Percentiles rank a stretch among this genome's conserved stretches.
phyloP scores from a whole-genome alignment of 192 early-diverging fungal genomes.

The Diversispora epigaea region DNA sequence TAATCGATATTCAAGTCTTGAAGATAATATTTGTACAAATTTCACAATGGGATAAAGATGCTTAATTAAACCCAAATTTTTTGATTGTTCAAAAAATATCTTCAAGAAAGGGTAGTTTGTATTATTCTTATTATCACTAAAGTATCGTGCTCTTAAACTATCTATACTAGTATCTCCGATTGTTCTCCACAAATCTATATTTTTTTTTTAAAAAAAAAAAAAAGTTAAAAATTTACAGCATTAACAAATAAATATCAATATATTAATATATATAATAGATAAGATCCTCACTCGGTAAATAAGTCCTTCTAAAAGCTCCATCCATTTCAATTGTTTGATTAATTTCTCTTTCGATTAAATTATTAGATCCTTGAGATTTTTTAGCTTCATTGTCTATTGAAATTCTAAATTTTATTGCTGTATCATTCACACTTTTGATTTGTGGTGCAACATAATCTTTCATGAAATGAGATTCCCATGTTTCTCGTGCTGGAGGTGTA shows the following conservation, averaged over 20 bases:
- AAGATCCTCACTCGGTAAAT: not conserved
- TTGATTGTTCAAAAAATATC: slow-evolving; percentile 25
- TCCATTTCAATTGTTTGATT: not conserved
- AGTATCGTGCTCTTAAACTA: not conserved
- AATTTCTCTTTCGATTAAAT: not conserved
- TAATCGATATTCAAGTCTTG: slow-evolving; percentile 5
- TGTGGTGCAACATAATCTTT: not conserved
- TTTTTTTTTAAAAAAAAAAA: too few species aligned
- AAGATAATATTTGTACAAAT: slow-evolving; percentile 17
- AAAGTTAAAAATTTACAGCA: too few species aligned
- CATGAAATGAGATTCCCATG: not conserved
- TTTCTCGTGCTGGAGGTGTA: not conserved
- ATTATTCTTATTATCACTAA: not conserved
- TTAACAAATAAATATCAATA: too few species aligned
- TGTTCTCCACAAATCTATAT: slow-evolving; percentile 4
- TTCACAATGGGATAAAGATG: slow-evolving; percentile 25
- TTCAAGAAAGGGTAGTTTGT: slow-evolving; percentile 25
- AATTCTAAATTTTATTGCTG: not conserved
- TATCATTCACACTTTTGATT: not conserved
- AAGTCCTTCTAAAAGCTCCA: not conserved
- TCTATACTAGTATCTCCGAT: not conserved
- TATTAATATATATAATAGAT: too few species aligned
- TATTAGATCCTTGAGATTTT: not conserved
- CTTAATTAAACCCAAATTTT: slow-evolving; percentile 4
- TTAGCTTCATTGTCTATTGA: not conserved